Evolutionary conservation across 1,284 basidiomycete species (phyloP).

Genomic region (Cutaneotrichosporon spelunceum): DNA sequence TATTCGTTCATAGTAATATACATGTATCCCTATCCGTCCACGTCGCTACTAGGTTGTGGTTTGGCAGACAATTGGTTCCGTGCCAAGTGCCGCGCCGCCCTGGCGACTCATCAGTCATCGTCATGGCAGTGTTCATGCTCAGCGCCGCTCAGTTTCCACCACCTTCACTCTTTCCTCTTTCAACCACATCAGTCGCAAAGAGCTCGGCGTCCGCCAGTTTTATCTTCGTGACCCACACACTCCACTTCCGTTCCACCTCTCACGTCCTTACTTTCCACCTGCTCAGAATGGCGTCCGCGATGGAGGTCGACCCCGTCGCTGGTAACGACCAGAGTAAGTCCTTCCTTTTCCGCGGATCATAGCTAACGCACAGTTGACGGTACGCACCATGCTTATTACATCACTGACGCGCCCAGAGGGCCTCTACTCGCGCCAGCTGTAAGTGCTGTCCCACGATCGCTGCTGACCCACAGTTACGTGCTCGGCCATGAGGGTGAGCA

Average conservation of each 20-base stretch:
- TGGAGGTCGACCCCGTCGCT: constrained; percentile 46
- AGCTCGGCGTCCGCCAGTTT: neutral
- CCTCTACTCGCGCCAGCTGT: constrained; percentile 94
- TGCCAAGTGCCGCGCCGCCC: neutral
- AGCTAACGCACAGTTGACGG: constrained; percentile 38
- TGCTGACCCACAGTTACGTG: constrained; percentile 66
- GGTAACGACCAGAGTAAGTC: constrained; percentile 40
- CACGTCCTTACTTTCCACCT: neutral
- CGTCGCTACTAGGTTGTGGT: neutral
- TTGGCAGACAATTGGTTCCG: constrained; percentile 4
- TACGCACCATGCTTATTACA: constrained; percentile 22
- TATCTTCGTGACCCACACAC: neutral
- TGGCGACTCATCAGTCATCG: constrained; percentile 8
- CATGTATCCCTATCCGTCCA: neutral
- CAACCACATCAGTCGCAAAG: neutral
- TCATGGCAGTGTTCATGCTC: neutral
- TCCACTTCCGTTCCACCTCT: neutral
- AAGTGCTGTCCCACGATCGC: neutral
- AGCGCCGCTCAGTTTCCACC: neutral
- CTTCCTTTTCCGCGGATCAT: neutral
- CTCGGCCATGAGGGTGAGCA: constrained; percentile 85
- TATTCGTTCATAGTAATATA: neutral
- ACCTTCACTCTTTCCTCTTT: neutral
- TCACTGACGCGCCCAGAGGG: constrained; percentile 58
- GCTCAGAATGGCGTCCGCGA: constrained; percentile 43